Base-by-base conservation (phyloP, 164 flowering plant genomes). In the Macadamia integrifolia region DNA sequence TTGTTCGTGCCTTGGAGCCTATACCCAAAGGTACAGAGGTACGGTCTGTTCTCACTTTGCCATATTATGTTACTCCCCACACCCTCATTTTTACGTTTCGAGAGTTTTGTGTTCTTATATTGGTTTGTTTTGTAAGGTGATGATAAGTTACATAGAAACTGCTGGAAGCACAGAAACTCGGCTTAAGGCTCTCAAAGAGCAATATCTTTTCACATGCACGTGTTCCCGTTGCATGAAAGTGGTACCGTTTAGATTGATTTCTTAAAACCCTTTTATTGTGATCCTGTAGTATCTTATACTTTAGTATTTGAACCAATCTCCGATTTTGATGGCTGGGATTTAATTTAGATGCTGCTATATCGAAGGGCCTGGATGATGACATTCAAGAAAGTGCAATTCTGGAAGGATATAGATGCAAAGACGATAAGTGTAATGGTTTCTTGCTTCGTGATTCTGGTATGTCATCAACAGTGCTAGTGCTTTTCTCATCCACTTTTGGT, bases 111-210 rank as follows among this genome's bases (percentile, higher is more conserved):
- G 53, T 69, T 18, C 58, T 62, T 62, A 6, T 48, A 17, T 78
- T 30, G 5, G 75, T 67, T 11, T 58, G 32, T 69, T 69, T 58
- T 75, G 32, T 57, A 61, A 95, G 99, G 97, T 95, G 17, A 68
- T 66, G 49, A 91, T 95, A 64, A 89, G 92, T 77, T 95, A 95
- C 69, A 82, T 95, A 65, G 99, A 95, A 77, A 95, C 87, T 78
- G 99, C 99, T 76, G 97, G 88, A 79, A 92, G 91, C 81, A 86
- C 98, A 35, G 66, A 74, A 74, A 86, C 96, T 66, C 82, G 99
- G 77, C 89, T 81, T 73, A 92, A 89, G 73, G 72, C 88, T 77
- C 91, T 95, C 42, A 84, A 82, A 80, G 91, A 92, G 69, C 97
- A 92, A 68, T 92, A 95, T 80, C 69, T 80, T 59, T 95, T 95